Evolutionary conservation across 345 rosid genomes (phyloP).

Genomic region (Eucalyptus cloeziana): DNA sequence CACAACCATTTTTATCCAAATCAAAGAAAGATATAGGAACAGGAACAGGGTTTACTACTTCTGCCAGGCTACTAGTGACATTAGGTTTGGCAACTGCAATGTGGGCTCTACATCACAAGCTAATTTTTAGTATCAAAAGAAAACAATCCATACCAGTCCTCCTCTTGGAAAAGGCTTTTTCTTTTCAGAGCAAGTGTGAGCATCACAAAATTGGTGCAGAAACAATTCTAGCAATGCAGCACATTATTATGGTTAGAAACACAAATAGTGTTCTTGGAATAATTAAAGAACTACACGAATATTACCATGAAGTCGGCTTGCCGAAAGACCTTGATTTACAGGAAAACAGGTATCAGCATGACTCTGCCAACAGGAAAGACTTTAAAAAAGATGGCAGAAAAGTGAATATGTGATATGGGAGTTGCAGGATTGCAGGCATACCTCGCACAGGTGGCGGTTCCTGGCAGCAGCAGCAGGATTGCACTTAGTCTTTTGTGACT

Average conservation of each 20-base stretch:
- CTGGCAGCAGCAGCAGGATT: conserved; percentile 79
- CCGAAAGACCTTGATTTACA: conserved; percentile 57
- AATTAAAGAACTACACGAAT: not conserved
- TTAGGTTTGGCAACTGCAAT: not conserved
- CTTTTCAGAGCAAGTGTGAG: conserved; percentile 67
- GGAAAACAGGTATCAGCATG: conserved; percentile 92
- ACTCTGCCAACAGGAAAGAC: conserved; percentile 35
- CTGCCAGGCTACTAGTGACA: not conserved
- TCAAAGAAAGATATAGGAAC: not conserved
- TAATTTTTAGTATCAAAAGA: not conserved
- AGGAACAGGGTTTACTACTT: not conserved
- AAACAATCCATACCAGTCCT: conserved; percentile 46
- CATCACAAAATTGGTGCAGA: conserved; percentile 89
- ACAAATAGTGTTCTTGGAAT: not conserved
- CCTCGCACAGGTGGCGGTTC: conserved; percentile 93
- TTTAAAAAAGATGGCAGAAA: not conserved
- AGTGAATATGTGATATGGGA: not conserved
- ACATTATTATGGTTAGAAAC: not conserved
- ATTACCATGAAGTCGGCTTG: conserved; percentile 83
- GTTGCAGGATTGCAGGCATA: conserved; percentile 1
- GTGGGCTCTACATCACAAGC: not conserved
- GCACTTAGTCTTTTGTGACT: conserved; percentile 58
- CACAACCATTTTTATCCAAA: not conserved
- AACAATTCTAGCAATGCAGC: conserved; percentile 47
- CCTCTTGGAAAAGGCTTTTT: conserved; percentile 62